These are phyloP conservation scores for Lepiota brunneoincarnata DNA, from an alignment of 768 basidiomycete species.

Conservation along the genomic window DNA sequence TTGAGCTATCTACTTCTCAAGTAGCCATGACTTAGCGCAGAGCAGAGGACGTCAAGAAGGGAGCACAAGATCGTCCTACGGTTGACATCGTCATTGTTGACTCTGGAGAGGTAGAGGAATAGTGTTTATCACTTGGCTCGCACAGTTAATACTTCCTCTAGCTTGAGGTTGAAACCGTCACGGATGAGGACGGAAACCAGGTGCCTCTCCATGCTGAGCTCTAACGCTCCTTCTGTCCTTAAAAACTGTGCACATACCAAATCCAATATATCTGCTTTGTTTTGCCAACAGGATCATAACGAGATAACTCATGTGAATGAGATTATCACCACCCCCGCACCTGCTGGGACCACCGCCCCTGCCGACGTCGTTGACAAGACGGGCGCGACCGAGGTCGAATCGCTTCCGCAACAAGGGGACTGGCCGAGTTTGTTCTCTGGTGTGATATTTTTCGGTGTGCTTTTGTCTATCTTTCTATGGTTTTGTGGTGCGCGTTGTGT, in stretches of 20 bases:
- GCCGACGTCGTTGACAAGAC: neutral
- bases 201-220: slow-evolving; percentile 96
- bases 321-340: slow-evolving; percentile 1
- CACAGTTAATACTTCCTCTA: slow-evolving; percentile 23
- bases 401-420: slow-evolving; percentile 1
- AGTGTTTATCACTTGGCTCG: neutral
- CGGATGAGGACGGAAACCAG: slow-evolving; percentile 74
- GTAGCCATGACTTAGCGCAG: slow-evolving; percentile 4
- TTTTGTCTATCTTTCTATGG: slow-evolving; percentile 45
- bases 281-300: slow-evolving; percentile 10
- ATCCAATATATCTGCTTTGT: slow-evolving; percentile 39
- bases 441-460: slow-evolving; percentile 43
- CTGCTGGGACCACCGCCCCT: neutral
- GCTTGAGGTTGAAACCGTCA: slow-evolving; percentile 51
- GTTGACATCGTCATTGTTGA: slow-evolving; percentile 79
- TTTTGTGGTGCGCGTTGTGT: slow-evolving; percentile 50
- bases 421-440: slow-evolving; percentile 33
- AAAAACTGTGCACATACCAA: slow-evolving; percentile 41
- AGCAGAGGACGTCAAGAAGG: slow-evolving; percentile 74
- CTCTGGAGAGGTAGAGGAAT: slow-evolving; percentile 75
- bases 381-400: slow-evolving; percentile 3
- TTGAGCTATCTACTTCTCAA: neutral
- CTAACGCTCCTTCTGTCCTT: slow-evolving; percentile 47
- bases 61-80: slow-evolving; percentile 64
- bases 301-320: slow-evolving; percentile 1